phyloP scores from a whole-genome alignment of 495 filamentous ascomycete genomes.

The Aspergillus homomorphus region DNA sequence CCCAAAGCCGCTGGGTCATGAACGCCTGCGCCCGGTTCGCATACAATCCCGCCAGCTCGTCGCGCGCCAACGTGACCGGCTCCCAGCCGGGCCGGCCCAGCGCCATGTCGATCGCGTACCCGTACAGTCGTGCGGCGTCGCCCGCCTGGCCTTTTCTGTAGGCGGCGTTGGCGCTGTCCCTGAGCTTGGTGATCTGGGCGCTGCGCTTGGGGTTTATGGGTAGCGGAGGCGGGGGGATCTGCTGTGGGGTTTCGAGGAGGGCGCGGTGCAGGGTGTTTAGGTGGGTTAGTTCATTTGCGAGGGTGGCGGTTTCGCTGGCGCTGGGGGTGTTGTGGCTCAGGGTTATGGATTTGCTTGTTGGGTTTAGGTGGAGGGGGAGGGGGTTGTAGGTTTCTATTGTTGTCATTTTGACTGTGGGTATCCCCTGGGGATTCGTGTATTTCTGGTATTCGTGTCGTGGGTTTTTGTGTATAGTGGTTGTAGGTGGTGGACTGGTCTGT shows the following conservation, averaged over 20 bases:
- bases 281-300: constrained; percentile 61
- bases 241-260: constrained; percentile 53
- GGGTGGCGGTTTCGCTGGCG: constrained; percentile 36
- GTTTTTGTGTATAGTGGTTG: background rate
- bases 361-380: constrained; percentile 78
- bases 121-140: constrained; percentile 80
- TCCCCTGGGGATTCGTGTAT: background rate
- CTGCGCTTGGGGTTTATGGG: constrained; percentile 82
- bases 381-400: constrained; percentile 71
- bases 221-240: constrained; percentile 71
- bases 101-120: constrained; percentile 83
- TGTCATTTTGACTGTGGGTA: constrained; percentile 26
- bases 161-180: constrained; percentile 77
- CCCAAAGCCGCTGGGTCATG: constrained; percentile 75
- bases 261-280: constrained; percentile 73
- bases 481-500: background rate
- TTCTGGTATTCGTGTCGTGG: background rate
- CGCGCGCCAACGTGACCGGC: constrained; percentile 71
- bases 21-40: constrained; percentile 87
- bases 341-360: constrained; percentile 70
- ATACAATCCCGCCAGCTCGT: constrained; percentile 77
- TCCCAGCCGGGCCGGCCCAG: constrained; percentile 81
- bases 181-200: constrained; percentile 83
- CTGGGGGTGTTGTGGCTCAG: constrained; percentile 43
- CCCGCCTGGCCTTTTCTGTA: constrained; percentile 71